Evolutionary conservation across 768 basidiomycete genomes (phyloP).

Genomic region (Psilocybe sp.): DNA sequence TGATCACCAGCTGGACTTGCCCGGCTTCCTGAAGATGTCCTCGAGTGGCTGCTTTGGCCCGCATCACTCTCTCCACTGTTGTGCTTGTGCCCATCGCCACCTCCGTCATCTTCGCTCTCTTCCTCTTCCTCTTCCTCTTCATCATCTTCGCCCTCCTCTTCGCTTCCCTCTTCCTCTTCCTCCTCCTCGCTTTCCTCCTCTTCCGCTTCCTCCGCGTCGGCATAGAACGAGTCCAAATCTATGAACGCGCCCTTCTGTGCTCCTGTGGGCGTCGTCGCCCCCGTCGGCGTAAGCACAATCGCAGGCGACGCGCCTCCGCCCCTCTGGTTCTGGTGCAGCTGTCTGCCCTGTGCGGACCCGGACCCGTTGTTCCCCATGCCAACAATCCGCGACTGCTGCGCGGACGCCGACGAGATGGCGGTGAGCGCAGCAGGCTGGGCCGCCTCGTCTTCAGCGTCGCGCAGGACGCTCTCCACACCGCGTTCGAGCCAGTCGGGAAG

Average conservation of each 20-base stretch:
- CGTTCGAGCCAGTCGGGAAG: constrained; percentile 88
- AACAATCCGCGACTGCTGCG: no score
- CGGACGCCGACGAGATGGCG: constrained; percentile 35
- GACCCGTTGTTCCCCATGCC: no score
- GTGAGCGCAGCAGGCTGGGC: constrained; percentile 29
- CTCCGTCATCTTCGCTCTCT: constrained; percentile 12
- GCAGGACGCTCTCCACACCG: constrained; percentile 75
- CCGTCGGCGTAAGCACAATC: constrained; percentile 56
- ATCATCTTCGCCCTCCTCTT: constrained; percentile 10
- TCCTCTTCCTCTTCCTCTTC: constrained; percentile 10
- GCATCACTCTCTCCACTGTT: neutral
- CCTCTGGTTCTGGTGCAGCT: constrained; percentile 14
- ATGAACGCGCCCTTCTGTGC: constrained; percentile 42
- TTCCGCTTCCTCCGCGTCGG: constrained; percentile 35
- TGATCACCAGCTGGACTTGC: neutral
- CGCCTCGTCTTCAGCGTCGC: constrained; percentile 63
- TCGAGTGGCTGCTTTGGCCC: neutral
- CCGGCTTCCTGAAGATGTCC: neutral
- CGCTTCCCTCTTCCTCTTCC: constrained; percentile 12
- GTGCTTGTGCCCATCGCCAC: neutral
- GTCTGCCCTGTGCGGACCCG: constrained; percentile 1
- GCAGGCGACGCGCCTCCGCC: constrained; percentile 36
- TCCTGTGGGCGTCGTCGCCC: constrained; percentile 40
- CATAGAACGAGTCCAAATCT: constrained; percentile 80
- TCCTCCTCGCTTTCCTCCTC: constrained; percentile 18